Evolutionary conservation across 2,329 filamentous ascomycete species (phyloP), one percentile per base, ranked within the genome.

Genomic region (Aspergillus persii): DNA sequence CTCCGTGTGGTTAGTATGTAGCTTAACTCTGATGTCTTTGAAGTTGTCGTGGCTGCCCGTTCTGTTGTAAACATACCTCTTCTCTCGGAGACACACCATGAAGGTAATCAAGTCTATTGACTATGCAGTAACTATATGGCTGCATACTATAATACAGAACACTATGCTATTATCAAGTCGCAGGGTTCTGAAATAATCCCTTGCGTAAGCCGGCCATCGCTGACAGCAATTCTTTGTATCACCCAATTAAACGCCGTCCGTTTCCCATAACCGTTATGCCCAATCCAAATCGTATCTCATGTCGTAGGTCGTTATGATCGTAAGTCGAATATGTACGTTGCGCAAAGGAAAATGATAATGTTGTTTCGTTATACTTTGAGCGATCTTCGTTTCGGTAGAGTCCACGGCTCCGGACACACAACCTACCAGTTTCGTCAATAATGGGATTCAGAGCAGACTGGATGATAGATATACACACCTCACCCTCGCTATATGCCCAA

Each of bases 401-500:
- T 87, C 88, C 88, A 91, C 15, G 88, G 88, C 68, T 86, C 84
- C 50, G 84, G 80, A 72, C 88, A 90, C 57, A 90, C 84, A 58
- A 88, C 83, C 87, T 89, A 57, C 57, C 33, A 26, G 52, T 47
- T 12, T 23, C 18, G 57, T 58, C 46, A 54, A 27, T 48, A 23
- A 3, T 53, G 53, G 1, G 12, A 27, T 27, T n/a, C 33, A 53
- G 33, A 33, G 12, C 18, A 26, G 33, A 57, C 30, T 44, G 3
- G 31, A 44, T 54, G 2, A 66, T 30, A 26, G 36, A 12, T 50
- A 6, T 47, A 81, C 89, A 73, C 78, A 96, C 93, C 88, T 99
- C 95, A 77, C 95, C 95, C 77, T 99, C 94, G 70, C 89, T 95
- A 71, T 96, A 98, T 1, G 91, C 95, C 93, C 93, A 97, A 70